phyloP scores from a whole-genome alignment of 2,329 filamentous ascomycete genomes.

The Erysiphe neolycopersici region DNA sequence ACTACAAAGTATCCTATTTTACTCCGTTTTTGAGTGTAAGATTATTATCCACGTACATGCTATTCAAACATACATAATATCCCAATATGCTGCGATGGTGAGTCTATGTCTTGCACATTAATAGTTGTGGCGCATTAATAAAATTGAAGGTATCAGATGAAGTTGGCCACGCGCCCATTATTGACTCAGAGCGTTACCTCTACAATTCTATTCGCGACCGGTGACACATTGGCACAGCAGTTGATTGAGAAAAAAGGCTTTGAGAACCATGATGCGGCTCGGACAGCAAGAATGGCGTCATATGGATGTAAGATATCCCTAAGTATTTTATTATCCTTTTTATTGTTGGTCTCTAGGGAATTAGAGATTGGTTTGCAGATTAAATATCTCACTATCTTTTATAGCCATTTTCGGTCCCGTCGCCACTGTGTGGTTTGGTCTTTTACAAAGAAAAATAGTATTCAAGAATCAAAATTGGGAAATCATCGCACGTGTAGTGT shows the following conservation, averaged over 20 bases:
- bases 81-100: slow-evolving; percentile 12
- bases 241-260: slow-evolving; percentile 57
- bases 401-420: slow-evolving; percentile 41
- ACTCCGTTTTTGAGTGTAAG: no score
- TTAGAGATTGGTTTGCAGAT: no score
- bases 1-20: no score
- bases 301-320: slow-evolving; percentile 36
- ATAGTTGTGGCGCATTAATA: slow-evolving; percentile 2
- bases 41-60: no score
- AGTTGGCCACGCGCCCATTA: slow-evolving; percentile 53
- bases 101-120: slow-evolving; percentile 1
- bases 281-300: slow-evolving; percentile 53
- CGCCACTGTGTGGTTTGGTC: slow-evolving; percentile 42
- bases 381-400: neutral
- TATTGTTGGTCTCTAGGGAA: neutral
- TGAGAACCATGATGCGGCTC: slow-evolving; percentile 44
- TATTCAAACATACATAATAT: no score
- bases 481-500: slow-evolving; percentile 32
- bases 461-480: slow-evolving; percentile 28
- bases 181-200: slow-evolving; percentile 82
- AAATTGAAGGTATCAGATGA: slow-evolving; percentile 51
- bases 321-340: neutral
- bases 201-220: slow-evolving; percentile 72
- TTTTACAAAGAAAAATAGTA: slow-evolving; percentile 35
- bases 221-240: slow-evolving; percentile 80